A percentile compares a stretch with the other conserved stretches of the same genome.
phyloP scores from a whole-genome alignment of 768 basidiomycete genomes.

The Mycena crocata region DNA sequence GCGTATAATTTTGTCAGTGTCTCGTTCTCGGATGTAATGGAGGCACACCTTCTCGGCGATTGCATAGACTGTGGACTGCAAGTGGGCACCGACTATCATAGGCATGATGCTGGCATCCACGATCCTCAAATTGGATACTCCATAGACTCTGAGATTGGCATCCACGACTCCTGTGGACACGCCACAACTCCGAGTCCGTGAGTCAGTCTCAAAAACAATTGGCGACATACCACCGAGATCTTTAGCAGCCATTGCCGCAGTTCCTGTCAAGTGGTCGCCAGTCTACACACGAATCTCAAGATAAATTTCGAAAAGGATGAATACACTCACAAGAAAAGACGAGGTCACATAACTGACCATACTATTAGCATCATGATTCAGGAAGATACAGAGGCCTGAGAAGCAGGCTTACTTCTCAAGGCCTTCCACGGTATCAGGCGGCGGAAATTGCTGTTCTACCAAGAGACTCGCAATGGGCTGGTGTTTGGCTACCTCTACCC shows the following conservation, averaged over 20 bases:
- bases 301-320: background rate
- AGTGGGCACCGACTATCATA: conserved; percentile 18
- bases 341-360: background rate
- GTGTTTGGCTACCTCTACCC: background rate
- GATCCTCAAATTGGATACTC: conserved; percentile 54
- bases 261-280: background rate
- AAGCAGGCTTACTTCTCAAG: no score
- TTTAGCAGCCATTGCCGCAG: background rate
- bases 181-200: background rate
- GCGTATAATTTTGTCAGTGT: no score
- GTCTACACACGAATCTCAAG: background rate
- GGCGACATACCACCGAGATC: background rate
- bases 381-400: no score
- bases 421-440: background rate
- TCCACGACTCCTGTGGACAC: conserved; percentile 52
- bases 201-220: background rate
- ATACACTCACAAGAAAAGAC: background rate
- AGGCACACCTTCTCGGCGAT: conserved; percentile 42
- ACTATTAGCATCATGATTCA: no score
- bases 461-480: conserved; percentile 6
- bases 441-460: background rate
- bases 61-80: conserved; percentile 34
- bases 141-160: conserved; percentile 54
- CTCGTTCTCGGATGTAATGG: no score
- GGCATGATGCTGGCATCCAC: conserved; percentile 41